These are phyloP conservation scores for Colletotrichum trifolii DNA, from an alignment of 2,329 filamentous ascomycete genomes.

Conservation along the genomic window DNA sequence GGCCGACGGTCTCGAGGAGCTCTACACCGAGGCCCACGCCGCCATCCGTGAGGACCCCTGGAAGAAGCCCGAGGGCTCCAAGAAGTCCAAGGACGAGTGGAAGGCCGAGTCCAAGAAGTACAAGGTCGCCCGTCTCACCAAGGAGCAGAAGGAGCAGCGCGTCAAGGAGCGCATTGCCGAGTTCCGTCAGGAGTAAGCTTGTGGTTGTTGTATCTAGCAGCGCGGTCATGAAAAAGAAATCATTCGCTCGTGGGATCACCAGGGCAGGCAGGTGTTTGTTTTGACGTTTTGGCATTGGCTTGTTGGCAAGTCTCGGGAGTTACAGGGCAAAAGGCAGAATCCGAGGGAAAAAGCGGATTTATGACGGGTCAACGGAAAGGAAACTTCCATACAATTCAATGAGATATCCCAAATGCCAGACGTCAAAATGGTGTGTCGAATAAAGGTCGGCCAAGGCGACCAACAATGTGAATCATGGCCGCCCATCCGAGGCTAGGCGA, in stretches of 20 bases:
- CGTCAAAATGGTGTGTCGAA: slow-evolving; percentile 17
- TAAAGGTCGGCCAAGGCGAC: too few species aligned
- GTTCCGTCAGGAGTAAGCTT: slow-evolving; percentile 67
- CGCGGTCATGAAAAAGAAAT: slow-evolving; percentile 4
- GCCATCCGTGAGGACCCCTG: slow-evolving; percentile 97
- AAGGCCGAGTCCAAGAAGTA: slow-evolving; percentile 95
- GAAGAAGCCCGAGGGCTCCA: slow-evolving; percentile 87
- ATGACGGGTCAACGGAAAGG: slow-evolving; percentile 31
- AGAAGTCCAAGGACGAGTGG: slow-evolving; percentile 98
- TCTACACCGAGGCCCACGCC: slow-evolving; percentile 95
- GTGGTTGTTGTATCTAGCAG: slow-evolving; percentile 21
- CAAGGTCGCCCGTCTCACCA: slow-evolving; percentile 80
- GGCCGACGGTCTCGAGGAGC: slow-evolving; percentile 95
- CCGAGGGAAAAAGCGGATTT: slow-evolving; percentile 20
- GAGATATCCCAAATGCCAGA: slow-evolving; percentile 37
- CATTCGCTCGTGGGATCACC: slow-evolving; percentile 16
- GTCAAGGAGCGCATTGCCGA: slow-evolving; percentile 93
- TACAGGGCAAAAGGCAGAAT: slow-evolving; percentile 34
- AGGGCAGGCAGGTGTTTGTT: slow-evolving; percentile 4
- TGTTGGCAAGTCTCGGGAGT: slow-evolving; percentile 34
- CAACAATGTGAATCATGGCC: too few species aligned
- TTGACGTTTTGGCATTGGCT: slow-evolving; percentile 36
- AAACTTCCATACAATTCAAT: slow-evolving; percentile 34
- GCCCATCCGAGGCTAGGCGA: too few species aligned
- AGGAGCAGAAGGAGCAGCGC: slow-evolving; percentile 83